phyloP scores from a whole-genome alignment of 2,329 filamentous ascomycete species.

The Curvularia eragrostidis region DNA sequence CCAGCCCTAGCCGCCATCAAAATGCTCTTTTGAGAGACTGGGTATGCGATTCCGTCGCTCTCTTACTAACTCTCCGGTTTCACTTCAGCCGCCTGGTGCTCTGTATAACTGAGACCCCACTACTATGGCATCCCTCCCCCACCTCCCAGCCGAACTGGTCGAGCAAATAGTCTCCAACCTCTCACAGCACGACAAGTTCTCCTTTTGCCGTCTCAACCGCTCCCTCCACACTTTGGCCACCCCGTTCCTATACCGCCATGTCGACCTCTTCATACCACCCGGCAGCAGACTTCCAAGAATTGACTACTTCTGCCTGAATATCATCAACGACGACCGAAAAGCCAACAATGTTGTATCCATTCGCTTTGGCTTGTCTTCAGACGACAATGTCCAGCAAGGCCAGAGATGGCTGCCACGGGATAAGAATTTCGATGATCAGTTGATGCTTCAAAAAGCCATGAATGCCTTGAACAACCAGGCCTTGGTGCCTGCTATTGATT shows the following conservation, averaged over 20 bases:
- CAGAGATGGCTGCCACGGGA: constrained; percentile 29
- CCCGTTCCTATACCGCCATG: constrained; percentile 33
- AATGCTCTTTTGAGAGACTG: not conserved
- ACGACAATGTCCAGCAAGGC: constrained; percentile 18
- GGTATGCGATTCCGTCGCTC: not conserved
- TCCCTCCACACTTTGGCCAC: constrained; percentile 19
- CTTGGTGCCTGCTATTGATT: constrained; percentile 23
- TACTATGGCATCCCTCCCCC: constrained; percentile 29
- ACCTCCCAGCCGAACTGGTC: constrained; percentile 34
- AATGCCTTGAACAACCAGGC: constrained; percentile 21
- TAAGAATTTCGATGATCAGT: constrained; percentile 20
- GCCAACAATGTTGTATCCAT: constrained; percentile 31
- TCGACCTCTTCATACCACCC: constrained; percentile 30
- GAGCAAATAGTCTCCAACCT: constrained; percentile 32
- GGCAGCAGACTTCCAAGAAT: constrained; percentile 31
- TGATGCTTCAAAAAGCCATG: constrained; percentile 22
- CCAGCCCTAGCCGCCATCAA: not conserved
- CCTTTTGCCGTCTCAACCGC: constrained; percentile 23
- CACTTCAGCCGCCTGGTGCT: not conserved
- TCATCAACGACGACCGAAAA: constrained; percentile 24
- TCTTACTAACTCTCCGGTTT: not conserved
- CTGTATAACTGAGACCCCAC: not conserved
- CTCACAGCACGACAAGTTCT: constrained; percentile 26
- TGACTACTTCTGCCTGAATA: constrained; percentile 34
- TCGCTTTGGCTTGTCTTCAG: constrained; percentile 27